Evolutionary conservation across 2,329 filamentous ascomycete species (phyloP).

Genomic region (Claviceps paspali): DNA sequence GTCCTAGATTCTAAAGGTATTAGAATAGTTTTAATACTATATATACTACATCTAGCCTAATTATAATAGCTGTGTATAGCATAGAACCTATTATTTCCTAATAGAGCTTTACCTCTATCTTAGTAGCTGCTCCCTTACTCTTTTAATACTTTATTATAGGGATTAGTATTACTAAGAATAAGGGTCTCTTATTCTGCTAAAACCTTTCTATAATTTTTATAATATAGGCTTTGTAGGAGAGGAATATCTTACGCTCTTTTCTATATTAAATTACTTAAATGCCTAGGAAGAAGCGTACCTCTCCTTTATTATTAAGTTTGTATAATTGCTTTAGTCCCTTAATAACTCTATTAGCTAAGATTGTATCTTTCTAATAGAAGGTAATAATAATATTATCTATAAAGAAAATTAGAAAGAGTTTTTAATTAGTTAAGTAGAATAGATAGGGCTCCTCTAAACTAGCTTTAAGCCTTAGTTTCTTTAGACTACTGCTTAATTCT

Average conservation of each 20-base stretch:
- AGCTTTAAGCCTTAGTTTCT: background rate
- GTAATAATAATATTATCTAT: background rate
- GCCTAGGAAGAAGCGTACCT: background rate
- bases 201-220: background rate
- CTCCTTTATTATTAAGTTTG: background rate
- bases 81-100: background rate
- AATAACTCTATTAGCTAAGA: background rate
- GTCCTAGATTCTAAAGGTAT: background rate
- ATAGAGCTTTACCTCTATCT: background rate
- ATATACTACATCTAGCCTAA: background rate
- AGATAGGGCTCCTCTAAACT: background rate
- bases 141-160: background rate
- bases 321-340: background rate
- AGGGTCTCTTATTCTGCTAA: background rate
- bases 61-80: background rate
- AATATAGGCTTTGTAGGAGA: background rate
- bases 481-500: background rate
- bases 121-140: background rate
- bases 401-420: background rate
- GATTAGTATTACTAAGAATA: too few relatives aligned
- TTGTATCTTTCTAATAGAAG: background rate
- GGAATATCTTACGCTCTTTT: background rate
- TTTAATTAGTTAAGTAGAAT: background rate
- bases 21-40: background rate
- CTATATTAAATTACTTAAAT: background rate